A percentile compares a stretch with the other conserved stretches of the same genome.
phyloP scores from a whole-genome alignment of 2,329 filamentous ascomycete genomes.

The Ophiostoma populinum region DNA sequence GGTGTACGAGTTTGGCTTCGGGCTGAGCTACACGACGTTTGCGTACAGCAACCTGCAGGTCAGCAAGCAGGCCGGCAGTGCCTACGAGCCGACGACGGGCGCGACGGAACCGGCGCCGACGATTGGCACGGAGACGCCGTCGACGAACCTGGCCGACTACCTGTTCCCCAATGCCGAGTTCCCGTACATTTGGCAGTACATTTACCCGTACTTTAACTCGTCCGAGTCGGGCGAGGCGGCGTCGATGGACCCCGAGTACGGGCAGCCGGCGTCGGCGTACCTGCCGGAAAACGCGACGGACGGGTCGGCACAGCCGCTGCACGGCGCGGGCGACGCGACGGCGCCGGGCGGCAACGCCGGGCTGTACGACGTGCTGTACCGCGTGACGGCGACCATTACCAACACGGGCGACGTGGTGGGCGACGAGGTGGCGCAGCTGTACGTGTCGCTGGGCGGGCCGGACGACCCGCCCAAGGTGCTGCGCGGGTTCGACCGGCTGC shows the following conservation, averaged over 20 bases:
- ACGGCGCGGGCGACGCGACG: slow-evolving; percentile 27
- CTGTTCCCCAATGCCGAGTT: slow-evolving; percentile 43
- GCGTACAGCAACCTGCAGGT: slow-evolving; percentile 52
- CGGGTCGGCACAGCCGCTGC: slow-evolving; percentile 36
- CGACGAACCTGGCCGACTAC: slow-evolving; percentile 46
- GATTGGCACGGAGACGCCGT: slow-evolving; percentile 42
- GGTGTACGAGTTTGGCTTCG: slow-evolving; percentile 67
- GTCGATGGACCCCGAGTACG: slow-evolving; percentile 42
- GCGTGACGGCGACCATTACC: slow-evolving; percentile 46
- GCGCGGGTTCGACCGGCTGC: slow-evolving; percentile 65
- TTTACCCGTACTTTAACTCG: slow-evolving; percentile 58
- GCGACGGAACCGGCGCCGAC: slow-evolving; percentile 44
- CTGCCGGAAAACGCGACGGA: slow-evolving; percentile 42
- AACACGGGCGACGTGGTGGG: slow-evolving; percentile 51
- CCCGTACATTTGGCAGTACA: slow-evolving; percentile 33
- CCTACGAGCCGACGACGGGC: slow-evolving; percentile 42
- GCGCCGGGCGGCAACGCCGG: slow-evolving; percentile 42
- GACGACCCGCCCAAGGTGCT: slow-evolving; percentile 51
- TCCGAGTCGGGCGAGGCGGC: slow-evolving; percentile 37
- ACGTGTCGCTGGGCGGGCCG: slow-evolving; percentile 64
- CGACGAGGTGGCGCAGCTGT: slow-evolving; percentile 61
- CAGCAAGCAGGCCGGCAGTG: slow-evolving; percentile 21
- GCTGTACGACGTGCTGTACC: slow-evolving; percentile 55
- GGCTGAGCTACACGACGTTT: slow-evolving; percentile 68
- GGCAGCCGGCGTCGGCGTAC: slow-evolving; percentile 36